Conservation (phyloP, 108 stramenopile genomes). For the Nitzschia palea region DNA sequence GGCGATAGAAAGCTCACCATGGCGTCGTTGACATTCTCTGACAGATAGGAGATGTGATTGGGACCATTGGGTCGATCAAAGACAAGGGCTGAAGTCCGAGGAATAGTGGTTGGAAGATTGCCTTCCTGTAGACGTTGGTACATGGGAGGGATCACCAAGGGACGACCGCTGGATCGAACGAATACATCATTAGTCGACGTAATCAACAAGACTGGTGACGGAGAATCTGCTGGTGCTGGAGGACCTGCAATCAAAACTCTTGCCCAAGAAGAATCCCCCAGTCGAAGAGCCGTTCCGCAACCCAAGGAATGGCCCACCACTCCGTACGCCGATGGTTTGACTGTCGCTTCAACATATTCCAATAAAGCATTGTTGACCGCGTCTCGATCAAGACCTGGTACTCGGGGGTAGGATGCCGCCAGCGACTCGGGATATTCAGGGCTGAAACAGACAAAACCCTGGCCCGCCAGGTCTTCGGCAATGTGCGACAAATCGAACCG, state of each 20-base stretch:
- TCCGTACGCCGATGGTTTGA: slow-evolving; percentile 45
- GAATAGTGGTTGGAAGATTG: slow-evolving; percentile 26
- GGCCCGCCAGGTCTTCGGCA: slow-evolving; percentile 61
- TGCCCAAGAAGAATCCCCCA: slow-evolving; percentile 70
- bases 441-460: slow-evolving; percentile 63
- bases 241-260: slow-evolving; percentile 67
- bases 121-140: slow-evolving; percentile 28
- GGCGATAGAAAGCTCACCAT: slow-evolving; percentile 78
- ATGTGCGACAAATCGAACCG: slow-evolving; percentile 74
- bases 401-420: slow-evolving; percentile 61
- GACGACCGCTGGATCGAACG: slow-evolving; percentile 26
- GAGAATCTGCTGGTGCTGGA: slow-evolving; percentile 5
- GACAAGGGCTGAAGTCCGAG: slow-evolving; percentile 40
- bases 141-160: slow-evolving; percentile 9
- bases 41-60: slow-evolving; percentile 77
- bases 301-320: slow-evolving; percentile 79
- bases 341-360: slow-evolving; percentile 9
- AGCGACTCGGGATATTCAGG: slow-evolving; percentile 78
- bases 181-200: slow-evolving; percentile 66
- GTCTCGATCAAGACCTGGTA: slow-evolving; percentile 52
- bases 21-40: slow-evolving; percentile 66
- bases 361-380: slow-evolving; percentile 49
- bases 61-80: slow-evolving; percentile 65
- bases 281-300: slow-evolving; percentile 58
- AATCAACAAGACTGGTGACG: slow-evolving; percentile 37